Evolutionary conservation across 768 basidiomycete genomes (phyloP), one percentile per base, ranked within the genome.

Genomic region (Rhizopogon rudus): DNA sequence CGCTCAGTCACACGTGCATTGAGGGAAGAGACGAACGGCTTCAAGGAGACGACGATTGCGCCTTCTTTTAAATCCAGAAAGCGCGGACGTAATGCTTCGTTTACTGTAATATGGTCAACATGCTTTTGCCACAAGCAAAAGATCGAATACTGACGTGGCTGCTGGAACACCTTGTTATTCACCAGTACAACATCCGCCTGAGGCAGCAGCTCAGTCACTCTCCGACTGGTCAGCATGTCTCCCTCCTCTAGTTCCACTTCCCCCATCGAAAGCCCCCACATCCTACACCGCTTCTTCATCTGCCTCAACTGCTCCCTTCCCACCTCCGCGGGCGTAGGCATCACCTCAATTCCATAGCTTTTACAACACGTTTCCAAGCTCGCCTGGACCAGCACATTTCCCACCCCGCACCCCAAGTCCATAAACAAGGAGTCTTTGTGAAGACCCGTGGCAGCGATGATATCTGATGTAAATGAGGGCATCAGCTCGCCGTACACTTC

Each of bases 11-110:
- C 76, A 39, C 90, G 83, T 42, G 86, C 87, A 61, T 87, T 76
- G 22, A 73, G 69, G 0, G 83, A 81, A 33, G 86, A 81, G 54
- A 94, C 86, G 59, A 92, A 97, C 1, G 93, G 92, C 56, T 87
- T 84, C 16, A 99, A 73, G 17, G 91, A 93, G 39, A 98, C 82
- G 45, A 99, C 89, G 46, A 86, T 86, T 0, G 94, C 93, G 17
- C 92, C 91, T 56, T 96, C 92, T 65, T 93, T 97, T 57, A 98
- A 75, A 65, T 99, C 97, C 53, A 99, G 75, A 71, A 98, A 98
- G 64, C 93, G 88, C 29, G 89, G 86, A 44, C 89, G 79, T 14
- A 99, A 73, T 1, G 86, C 82, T 64, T 92, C 91, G 69, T 98
- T 98, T 57, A 98, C 89, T 92, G 55, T 10, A 40, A 44, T 8